Conservation (phyloP, 1,284 basidiomycete genomes). For the Kwoniella shivajii region DNA sequence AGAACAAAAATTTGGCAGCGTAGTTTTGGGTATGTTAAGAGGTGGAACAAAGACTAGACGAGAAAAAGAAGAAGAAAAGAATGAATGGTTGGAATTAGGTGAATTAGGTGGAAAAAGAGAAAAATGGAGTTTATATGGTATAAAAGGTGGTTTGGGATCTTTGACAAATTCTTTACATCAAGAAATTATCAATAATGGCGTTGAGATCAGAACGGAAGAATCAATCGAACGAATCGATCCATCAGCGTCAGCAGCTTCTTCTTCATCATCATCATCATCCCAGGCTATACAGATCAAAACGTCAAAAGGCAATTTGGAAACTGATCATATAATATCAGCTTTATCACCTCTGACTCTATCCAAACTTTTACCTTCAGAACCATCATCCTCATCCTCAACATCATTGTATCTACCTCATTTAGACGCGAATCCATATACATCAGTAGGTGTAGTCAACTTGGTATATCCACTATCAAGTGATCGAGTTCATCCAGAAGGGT, state of each 20-base stretch:
- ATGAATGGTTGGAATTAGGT: conserved; percentile 62
- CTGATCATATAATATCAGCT: conserved; percentile 12
- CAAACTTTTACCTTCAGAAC: conserved; percentile 32
- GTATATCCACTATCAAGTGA: conserved; percentile 60
- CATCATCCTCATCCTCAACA: conserved; percentile 25
- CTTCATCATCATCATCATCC: no score
- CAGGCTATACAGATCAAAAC: background rate
- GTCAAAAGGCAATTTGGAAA: conserved; percentile 4
- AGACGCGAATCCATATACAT: conserved; percentile 47
- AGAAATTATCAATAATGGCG: conserved; percentile 58
- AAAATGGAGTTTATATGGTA: conserved; percentile 46
- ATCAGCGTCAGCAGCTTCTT: background rate
- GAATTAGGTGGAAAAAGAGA: conserved; percentile 41
- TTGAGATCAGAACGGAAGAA: conserved; percentile 62
- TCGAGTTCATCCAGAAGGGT: conserved; percentile 71
- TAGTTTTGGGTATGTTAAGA: conserved; percentile 68
- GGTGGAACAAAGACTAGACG: conserved; percentile 9
- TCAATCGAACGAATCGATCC: conserved; percentile 1
- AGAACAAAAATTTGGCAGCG: conserved; percentile 67
- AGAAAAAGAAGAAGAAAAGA: conserved; percentile 37
- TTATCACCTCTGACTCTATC: conserved; percentile 31
- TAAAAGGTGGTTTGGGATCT: conserved; percentile 68
- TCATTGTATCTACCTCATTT: conserved; percentile 57
- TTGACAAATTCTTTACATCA: conserved; percentile 64
- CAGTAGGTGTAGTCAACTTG: conserved; percentile 72